A percentile compares a stretch with the other conserved stretches of the same genome.
These are phyloP conservation scores for Yarrowia sp. DNA, from an alignment of 805 yeast genomes.

Conservation along the genomic window DNA sequence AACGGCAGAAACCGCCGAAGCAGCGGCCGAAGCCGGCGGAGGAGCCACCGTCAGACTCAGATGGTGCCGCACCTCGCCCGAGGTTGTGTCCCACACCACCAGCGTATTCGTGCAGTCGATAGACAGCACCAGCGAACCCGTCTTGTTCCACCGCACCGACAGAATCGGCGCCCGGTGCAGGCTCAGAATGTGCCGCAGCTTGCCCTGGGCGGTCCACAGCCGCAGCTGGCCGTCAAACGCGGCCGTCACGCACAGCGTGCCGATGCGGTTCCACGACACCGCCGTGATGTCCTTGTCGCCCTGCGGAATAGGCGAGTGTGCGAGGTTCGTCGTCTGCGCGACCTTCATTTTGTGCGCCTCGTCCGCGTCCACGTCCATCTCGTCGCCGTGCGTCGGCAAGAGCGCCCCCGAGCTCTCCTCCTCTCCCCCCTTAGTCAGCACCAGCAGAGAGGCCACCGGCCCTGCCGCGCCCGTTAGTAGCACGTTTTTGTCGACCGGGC, in stretches of 20 bases:
- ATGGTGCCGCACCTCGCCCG: conserved; percentile 45
- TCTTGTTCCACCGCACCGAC: conserved; percentile 58
- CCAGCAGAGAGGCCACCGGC: background rate
- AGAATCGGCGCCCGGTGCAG: conserved; percentile 56
- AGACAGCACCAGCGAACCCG: conserved; percentile 55
- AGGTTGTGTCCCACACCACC: conserved; percentile 64
- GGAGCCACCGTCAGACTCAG: conserved; percentile 29
- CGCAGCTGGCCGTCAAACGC: conserved; percentile 70
- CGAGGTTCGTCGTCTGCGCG: background rate
- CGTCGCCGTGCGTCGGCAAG: background rate
- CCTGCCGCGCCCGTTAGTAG: conserved; percentile 1
- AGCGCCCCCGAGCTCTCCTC: background rate
- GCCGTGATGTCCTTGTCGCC: conserved; percentile 35
- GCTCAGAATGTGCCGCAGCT: conserved; percentile 52
- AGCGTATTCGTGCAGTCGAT: conserved; percentile 55
- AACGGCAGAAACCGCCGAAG: conserved; percentile 5
- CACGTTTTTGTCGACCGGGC: conserved; percentile 5
- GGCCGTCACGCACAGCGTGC: conserved; percentile 60
- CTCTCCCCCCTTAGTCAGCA: background rate
- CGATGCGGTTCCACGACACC: conserved; percentile 64
- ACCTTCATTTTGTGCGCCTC: background rate
- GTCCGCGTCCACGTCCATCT: conserved; percentile 10
- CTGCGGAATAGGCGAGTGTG: conserved; percentile 27
- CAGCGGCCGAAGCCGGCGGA: conserved; percentile 14
- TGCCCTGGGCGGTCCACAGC: conserved; percentile 75